These are phyloP conservation scores for Rickenella mellea DNA, from an alignment of 768 basidiomycete genomes.

Conservation along the genomic window DNA sequence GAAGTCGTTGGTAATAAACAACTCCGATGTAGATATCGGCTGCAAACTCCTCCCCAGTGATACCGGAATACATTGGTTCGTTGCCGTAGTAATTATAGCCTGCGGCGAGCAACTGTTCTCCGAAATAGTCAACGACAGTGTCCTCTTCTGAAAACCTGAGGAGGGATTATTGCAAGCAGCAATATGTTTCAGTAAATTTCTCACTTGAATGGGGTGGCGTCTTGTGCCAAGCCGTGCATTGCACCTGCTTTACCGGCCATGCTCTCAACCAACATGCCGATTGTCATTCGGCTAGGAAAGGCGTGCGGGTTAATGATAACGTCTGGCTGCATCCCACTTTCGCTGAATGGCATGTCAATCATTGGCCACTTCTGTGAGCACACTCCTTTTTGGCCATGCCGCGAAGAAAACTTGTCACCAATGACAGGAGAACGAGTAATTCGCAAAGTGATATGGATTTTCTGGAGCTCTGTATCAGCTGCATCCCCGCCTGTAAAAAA, in stretches of 20 bases:
- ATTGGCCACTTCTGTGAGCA: slow-evolving; percentile 99
- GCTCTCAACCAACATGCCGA: slow-evolving; percentile 99
- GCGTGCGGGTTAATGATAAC: slow-evolving; percentile 99
- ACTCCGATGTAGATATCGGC: slow-evolving; percentile 98
- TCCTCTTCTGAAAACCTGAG: slow-evolving; percentile 88
- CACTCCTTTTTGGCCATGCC: slow-evolving; percentile 98
- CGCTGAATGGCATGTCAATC: slow-evolving; percentile 97
- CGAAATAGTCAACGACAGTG: slow-evolving; percentile 96
- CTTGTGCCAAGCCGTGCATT: slow-evolving; percentile 97
- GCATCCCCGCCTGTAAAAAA: slow-evolving; percentile 60
- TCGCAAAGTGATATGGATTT: slow-evolving; percentile 86
- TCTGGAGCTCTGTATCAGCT: slow-evolving; percentile 83
- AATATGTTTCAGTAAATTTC: too few relatives aligned
- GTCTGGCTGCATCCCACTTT: slow-evolving; percentile 98
- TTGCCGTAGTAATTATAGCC: slow-evolving; percentile 99
- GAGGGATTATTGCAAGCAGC: slow-evolving; percentile 9
- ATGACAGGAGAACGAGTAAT: slow-evolving; percentile 94
- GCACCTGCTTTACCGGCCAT: slow-evolving; percentile 99
- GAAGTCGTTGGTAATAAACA: slow-evolving; percentile 95
- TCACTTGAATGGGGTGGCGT: slow-evolving; percentile 96
- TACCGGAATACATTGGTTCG: slow-evolving; percentile 99
- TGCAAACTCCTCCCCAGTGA: slow-evolving; percentile 96
- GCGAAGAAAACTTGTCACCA: slow-evolving; percentile 98
- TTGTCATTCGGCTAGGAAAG: slow-evolving; percentile 99
- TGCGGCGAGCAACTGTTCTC: slow-evolving; percentile 83